Percentiles rank a stretch among this genome's conserved stretches.
Evolutionary conservation across 192 early-diverging fungal species (phyloP).

Genomic region (Spinellus fusiger): DNA sequence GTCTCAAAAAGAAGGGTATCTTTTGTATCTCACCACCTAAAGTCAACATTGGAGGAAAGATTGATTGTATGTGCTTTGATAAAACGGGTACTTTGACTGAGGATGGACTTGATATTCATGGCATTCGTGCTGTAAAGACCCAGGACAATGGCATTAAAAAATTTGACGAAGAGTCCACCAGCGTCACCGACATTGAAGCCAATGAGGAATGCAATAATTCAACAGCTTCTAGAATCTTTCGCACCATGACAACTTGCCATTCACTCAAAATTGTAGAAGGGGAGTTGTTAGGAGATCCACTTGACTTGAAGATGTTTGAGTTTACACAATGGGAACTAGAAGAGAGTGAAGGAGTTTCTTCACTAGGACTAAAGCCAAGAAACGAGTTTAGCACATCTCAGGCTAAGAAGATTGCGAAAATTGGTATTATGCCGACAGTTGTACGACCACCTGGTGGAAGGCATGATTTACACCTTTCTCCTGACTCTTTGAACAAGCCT

Average conservation of each 20-base stretch:
- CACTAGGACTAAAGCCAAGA: conserved; percentile 19
- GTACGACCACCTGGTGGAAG: conserved; percentile 79
- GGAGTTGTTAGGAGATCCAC: conserved; percentile 88
- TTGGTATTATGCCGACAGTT: conserved; percentile 65
- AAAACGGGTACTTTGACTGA: conserved; percentile 98
- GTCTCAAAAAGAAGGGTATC: conserved; percentile 75
- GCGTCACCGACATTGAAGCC: neutral
- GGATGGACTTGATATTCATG: conserved; percentile 91
- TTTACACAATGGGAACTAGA: conserved; percentile 92
- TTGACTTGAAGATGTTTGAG: conserved; percentile 98
- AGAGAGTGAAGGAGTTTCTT: conserved; percentile 58
- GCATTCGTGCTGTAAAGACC: conserved; percentile 64
- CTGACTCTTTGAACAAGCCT: neutral
- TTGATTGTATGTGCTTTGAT: conserved; percentile 97
- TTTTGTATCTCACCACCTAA: conserved; percentile 91
- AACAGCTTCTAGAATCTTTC: conserved; percentile 36
- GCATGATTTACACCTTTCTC: conserved; percentile 17
- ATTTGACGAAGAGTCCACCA: conserved; percentile 37
- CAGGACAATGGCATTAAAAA: conserved; percentile 39
- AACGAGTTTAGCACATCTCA: conserved; percentile 10
- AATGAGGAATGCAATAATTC: conserved; percentile 9
- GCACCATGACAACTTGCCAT: conserved; percentile 74
- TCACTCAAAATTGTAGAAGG: conserved; percentile 87
- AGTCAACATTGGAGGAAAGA: conserved; percentile 94
- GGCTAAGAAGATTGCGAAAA: conserved; percentile 23